Conservation (phyloP, 805 yeast genomes). For the Saccharomycopsis olivae region DNA sequence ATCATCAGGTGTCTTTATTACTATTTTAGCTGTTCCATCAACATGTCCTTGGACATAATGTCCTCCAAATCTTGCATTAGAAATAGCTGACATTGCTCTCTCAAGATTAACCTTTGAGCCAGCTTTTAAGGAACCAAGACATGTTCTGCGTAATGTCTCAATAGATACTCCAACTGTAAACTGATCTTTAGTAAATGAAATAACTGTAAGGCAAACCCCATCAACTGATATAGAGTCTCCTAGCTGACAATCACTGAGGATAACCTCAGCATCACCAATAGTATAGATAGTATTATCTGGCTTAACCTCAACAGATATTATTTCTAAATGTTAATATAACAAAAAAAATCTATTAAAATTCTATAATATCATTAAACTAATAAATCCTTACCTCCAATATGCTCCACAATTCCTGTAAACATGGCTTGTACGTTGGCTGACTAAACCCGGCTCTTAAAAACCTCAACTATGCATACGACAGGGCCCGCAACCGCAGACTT, state of each 20-base stretch:
- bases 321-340: not conserved
- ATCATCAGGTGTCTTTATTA: constrained; percentile 44
- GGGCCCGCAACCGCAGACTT: too few species aligned
- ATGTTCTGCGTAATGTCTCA: constrained; percentile 78
- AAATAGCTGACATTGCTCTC: constrained; percentile 59
- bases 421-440: not conserved
- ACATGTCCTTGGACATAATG: constrained; percentile 98
- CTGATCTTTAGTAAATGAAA: constrained; percentile 47
- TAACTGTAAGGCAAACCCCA: constrained; percentile 88
- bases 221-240: constrained; percentile 92
- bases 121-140: constrained; percentile 46
- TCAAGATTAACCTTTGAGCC: constrained; percentile 77
- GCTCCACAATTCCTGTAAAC: constrained; percentile 6
- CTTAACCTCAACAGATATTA: not conserved
- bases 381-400: constrained; percentile 3
- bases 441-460: too few species aligned
- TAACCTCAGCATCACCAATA: constrained; percentile 19
- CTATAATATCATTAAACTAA: not conserved
- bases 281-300: constrained; percentile 7
- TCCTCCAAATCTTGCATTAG: constrained; percentile 75
- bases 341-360: not conserved
- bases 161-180: constrained; percentile 92
- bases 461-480: too few species aligned
- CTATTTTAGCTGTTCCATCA: constrained; percentile 73
- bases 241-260: constrained; percentile 71